Base-by-base conservation (phyloP, 495 filamentous ascomycete species). In the Penicillium parvum region DNA sequence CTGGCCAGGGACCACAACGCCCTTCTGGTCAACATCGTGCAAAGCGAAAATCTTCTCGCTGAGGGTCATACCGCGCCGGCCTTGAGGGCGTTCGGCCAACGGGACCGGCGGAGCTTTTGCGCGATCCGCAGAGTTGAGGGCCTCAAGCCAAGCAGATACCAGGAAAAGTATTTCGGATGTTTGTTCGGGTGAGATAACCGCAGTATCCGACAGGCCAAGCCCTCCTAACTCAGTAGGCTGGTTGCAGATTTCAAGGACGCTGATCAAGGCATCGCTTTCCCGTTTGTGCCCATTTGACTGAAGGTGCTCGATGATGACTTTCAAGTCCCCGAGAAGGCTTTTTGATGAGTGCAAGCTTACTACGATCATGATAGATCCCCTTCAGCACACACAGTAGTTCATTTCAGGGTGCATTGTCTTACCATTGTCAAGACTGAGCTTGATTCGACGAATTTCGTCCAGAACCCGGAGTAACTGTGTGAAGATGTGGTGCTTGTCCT, bases 41-140 rank as follows among this genome's bases (percentile, higher is more conserved):
- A 53, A 40, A 1, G 66, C 68, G 43, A 72, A 64, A 9, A 72
- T 65, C 40, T 72, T 71, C 40, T 69, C 67, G 6, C 61, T 56
- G 5, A 71, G 29, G 1, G 63, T 71, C 69, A 72, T 72, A 7
- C 53, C 58, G 17, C 59, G 57, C 18, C 62, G 49, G 2, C 55
- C 60, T 12, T 34, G 17, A 3, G 64, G 61, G 10, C 57, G 49
- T 2, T 30, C 10, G 14, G 37, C 12, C 18, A 54, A 37, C 5
- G 52, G 43, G 3, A 17, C 26, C 5, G 42, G 50, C 1, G 30
- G 16, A 1, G 38, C 19, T 27, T 48, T 55, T 12, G 45, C 39
- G 10, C 56, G 47, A 19, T 71, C 68, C 23, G 37, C 49, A 1
- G 60, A 69, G 37, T 71, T 71, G 20, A 69, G 54, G 5, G 68